A percentile compares a stretch with the other conserved stretches of the same genome.
Conservation (phyloP, 2,329 filamentous ascomycete species). For the Ophioceras dolichostomum region DNA sequence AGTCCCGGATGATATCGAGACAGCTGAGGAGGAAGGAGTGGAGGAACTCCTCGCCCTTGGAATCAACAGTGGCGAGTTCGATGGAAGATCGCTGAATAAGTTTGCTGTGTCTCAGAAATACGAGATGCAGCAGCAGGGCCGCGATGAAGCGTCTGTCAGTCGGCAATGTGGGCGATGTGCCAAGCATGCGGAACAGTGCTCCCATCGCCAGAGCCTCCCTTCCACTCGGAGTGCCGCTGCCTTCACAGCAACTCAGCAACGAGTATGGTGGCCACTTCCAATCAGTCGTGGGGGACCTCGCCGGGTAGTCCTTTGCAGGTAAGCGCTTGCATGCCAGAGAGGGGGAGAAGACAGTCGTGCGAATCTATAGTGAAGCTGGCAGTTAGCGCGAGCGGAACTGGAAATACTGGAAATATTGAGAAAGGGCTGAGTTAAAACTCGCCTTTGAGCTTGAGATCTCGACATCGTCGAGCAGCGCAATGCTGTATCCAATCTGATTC, state of each 20-base stretch:
- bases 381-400: not conserved
- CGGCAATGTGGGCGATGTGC: no score
- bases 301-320: no score
- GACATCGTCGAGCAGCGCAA: conserved; percentile 51
- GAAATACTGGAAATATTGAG: no score
- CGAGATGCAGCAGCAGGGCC: conserved; percentile 14
- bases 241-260: no score
- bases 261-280: no score
- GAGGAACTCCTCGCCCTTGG: not conserved
- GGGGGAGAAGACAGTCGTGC: not conserved
- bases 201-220: no score
- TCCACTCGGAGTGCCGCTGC: no score
- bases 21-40: not conserved
- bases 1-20: conserved; percentile 1
- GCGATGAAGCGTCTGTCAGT: conserved; percentile 3
- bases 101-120: conserved; percentile 10
- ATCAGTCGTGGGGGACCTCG: no score
- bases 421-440: no score
- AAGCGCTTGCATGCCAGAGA: no score
- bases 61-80: not conserved
- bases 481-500: conserved; percentile 41
- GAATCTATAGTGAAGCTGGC: not conserved
- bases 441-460: conserved; percentile 54
- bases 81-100: conserved; percentile 12
- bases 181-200: no score